Percentiles rank a stretch among this genome's conserved stretches.
Conservation (phyloP, 306 rosid genomes). For the Luffa acutangula region DNA sequence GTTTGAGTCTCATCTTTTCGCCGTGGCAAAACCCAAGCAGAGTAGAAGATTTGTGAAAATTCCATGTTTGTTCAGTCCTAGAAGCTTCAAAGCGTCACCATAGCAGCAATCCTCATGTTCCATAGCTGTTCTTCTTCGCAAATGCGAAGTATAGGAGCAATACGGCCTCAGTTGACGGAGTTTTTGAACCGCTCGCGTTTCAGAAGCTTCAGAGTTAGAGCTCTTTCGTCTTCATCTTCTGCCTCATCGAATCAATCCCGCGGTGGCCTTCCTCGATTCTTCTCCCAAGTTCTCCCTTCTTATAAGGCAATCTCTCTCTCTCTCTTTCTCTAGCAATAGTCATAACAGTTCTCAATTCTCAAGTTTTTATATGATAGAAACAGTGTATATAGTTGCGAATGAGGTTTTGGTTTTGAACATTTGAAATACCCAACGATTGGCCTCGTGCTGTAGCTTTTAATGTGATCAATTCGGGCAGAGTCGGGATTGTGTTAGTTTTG, state of each 20-base stretch:
- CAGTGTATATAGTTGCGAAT: not conserved
- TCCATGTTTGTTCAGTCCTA: not conserved
- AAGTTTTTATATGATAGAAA: not conserved
- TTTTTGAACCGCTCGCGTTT: slow-evolving; percentile 20
- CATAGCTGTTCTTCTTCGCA: slow-evolving; percentile 6
- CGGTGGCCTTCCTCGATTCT: slow-evolving; percentile 90
- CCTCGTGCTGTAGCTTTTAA: not conserved
- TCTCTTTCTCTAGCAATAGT: slow-evolving; percentile 8
- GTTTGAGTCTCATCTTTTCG: not conserved
- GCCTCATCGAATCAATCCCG: slow-evolving; percentile 59
- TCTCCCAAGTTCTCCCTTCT: slow-evolving; percentile 63
- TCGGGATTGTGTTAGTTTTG: not conserved
- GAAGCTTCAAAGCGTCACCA: not conserved
- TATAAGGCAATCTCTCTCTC: slow-evolving; percentile 43
- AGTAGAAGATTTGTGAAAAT: too few relatives aligned
- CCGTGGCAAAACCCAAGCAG: not conserved
- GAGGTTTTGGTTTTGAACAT: not conserved
- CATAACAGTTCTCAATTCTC: not conserved
- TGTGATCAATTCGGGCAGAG: not conserved
- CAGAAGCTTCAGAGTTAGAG: slow-evolving; percentile 27
- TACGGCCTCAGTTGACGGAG: slow-evolving; percentile 24
- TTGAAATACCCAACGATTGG: not conserved
- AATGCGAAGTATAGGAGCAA: slow-evolving; percentile 50
- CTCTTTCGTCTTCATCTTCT: slow-evolving; percentile 44
- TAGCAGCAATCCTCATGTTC: not conserved